phyloP scores from a whole-genome alignment of 495 filamentous ascomycete species.

The Xylaria acuta region DNA sequence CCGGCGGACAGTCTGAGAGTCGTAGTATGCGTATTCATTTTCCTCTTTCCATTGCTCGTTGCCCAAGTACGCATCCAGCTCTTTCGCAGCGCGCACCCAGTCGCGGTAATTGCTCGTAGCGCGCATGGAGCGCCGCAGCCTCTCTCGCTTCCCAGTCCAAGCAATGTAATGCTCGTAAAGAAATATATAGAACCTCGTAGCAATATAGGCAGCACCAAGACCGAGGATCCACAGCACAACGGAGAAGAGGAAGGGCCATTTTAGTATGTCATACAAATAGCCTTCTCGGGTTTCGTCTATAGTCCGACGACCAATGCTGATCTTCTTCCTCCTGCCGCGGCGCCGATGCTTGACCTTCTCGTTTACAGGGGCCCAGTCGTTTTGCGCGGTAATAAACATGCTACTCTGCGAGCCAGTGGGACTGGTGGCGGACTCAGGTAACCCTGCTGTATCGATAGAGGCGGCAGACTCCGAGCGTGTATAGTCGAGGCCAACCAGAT shows the following conservation, averaged over 20 bases:
- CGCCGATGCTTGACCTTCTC: slow-evolving; percentile 62
- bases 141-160: slow-evolving; percentile 75
- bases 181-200: slow-evolving; percentile 88
- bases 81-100: slow-evolving; percentile 78
- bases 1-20: slow-evolving; percentile 77
- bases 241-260: slow-evolving; percentile 85
- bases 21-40: slow-evolving; percentile 95
- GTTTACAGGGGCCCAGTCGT: slow-evolving; percentile 84
- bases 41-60: slow-evolving; percentile 85
- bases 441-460: slow-evolving; percentile 27
- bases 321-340: slow-evolving; percentile 38
- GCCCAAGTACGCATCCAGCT: slow-evolving; percentile 81
- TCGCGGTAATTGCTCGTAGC: slow-evolving; percentile 75
- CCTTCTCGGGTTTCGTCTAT: slow-evolving; percentile 95
- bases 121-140: slow-evolving; percentile 71
- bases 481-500: slow-evolving; percentile 30
- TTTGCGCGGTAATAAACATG: slow-evolving; percentile 73
- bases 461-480: slow-evolving; percentile 33
- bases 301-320: slow-evolving; percentile 55
- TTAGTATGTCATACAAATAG: slow-evolving; percentile 82
- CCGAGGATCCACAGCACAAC: slow-evolving; percentile 82
- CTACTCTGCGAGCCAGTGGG: slow-evolving; percentile 38
- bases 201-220: slow-evolving; percentile 70
- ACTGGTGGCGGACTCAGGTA: slow-evolving; percentile 27
- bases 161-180: slow-evolving; percentile 80